Percentiles rank a stretch among this genome's conserved stretches.
These are phyloP conservation scores for Naganishia vishniacii DNA, from an alignment of 768 basidiomycete genomes.

Conservation along the genomic window DNA sequence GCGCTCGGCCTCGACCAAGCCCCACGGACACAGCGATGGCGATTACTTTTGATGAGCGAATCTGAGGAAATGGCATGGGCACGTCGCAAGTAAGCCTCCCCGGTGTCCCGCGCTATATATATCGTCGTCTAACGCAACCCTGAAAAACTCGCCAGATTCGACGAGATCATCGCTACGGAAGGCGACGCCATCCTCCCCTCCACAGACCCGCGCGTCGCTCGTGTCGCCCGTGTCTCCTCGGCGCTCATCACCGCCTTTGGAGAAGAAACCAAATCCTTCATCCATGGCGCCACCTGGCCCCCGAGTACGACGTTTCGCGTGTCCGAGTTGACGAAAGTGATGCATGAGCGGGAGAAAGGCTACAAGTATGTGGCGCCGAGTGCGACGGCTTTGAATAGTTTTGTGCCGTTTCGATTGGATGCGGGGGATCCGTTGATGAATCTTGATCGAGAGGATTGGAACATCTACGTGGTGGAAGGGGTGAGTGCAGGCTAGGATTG, in stretches of 20 bases:
- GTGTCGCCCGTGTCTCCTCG: slow-evolving; percentile 48
- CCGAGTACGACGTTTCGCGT: slow-evolving; percentile 27
- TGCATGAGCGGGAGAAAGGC: slow-evolving; percentile 36
- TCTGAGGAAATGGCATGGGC: slow-evolving; percentile 53
- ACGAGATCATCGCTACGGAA: slow-evolving; percentile 49
- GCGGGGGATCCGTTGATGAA: slow-evolving; percentile 51
- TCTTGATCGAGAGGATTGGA: slow-evolving; percentile 49
- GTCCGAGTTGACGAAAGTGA: slow-evolving; percentile 35
- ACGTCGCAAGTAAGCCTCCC: slow-evolving; percentile 41
- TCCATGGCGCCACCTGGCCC: slow-evolving; percentile 47
- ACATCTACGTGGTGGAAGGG: slow-evolving; percentile 51
- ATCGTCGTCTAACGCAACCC: slow-evolving; percentile 9
- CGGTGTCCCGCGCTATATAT: neutral
- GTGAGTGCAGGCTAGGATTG: slow-evolving; percentile 33
- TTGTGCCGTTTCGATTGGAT: slow-evolving; percentile 50
- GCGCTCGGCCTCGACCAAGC: slow-evolving; percentile 52
- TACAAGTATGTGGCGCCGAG: slow-evolving; percentile 32
- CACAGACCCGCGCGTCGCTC: slow-evolving; percentile 44
- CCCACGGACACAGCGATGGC: slow-evolving; percentile 50
- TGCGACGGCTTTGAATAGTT: slow-evolving; percentile 38
- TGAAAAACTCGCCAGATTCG: slow-evolving; percentile 44
- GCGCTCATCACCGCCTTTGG: slow-evolving; percentile 50
- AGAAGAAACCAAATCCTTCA: slow-evolving; percentile 42
- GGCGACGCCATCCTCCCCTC: slow-evolving; percentile 47
- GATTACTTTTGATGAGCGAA: slow-evolving; percentile 52